Evolutionary conservation across 306 rosid genomes (phyloP).

Genomic region (Neltuma alba): DNA sequence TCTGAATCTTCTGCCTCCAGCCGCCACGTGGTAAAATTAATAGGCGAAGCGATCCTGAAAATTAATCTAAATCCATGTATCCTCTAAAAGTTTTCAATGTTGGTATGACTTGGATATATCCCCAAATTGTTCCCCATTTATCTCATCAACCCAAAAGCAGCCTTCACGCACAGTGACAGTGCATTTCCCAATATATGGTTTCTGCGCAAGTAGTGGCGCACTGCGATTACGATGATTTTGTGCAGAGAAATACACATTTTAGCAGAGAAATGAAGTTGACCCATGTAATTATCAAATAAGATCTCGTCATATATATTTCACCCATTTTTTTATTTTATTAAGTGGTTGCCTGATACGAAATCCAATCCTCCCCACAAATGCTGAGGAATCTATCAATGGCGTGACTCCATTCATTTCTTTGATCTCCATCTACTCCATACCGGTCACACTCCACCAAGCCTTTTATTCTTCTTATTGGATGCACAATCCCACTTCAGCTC

Average conservation of each 20-base stretch:
- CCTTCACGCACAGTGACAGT: not conserved
- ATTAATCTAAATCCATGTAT: not conserved
- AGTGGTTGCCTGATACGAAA: slow-evolving; percentile 30
- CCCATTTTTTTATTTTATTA: not conserved
- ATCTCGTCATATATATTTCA: not conserved
- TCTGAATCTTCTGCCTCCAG: not conserved
- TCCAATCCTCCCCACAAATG: slow-evolving; percentile 28
- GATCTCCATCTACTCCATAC: not conserved
- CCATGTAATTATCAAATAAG: not conserved
- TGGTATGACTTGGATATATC: not conserved
- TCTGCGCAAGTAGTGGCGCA: slow-evolving; percentile 35
- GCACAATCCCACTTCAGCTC: not conserved
- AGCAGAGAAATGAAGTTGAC: not conserved
- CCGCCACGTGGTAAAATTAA: not conserved
- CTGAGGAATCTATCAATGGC: slow-evolving; percentile 2
- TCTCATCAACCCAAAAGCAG: not conserved
- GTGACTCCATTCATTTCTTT: slow-evolving; percentile 20
- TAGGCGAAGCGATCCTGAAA: no score
- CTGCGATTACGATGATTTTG: not conserved
- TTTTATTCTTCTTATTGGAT: not conserved
- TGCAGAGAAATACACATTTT: not conserved
- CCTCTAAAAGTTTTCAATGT: not conserved
- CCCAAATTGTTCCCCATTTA: not conserved
- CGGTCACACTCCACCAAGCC: slow-evolving; percentile 7
- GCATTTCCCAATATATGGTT: not conserved